These are phyloP conservation scores for Trichoderma brevicompactum DNA, from an alignment of 2,329 filamentous ascomycete species.

Conservation along the genomic window DNA sequence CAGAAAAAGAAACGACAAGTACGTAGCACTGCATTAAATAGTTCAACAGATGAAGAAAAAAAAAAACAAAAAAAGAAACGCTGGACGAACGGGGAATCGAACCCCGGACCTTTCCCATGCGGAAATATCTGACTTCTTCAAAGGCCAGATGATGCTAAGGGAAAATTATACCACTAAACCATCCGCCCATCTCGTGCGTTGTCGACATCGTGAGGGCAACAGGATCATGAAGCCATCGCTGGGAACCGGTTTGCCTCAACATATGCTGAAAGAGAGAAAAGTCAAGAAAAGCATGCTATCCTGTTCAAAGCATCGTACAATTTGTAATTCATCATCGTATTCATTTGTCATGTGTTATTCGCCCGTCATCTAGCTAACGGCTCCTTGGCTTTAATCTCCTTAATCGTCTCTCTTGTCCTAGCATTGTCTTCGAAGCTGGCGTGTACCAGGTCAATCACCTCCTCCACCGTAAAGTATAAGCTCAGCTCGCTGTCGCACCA, in stretches of 20 bases:
- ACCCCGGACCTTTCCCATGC: slow-evolving; percentile 31
- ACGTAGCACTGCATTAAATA: neutral
- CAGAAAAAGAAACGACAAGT: neutral
- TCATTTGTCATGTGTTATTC: neutral
- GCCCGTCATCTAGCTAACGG: slow-evolving; percentile 2
- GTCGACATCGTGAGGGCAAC: neutral
- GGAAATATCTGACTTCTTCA: neutral
- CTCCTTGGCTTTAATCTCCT: slow-evolving; percentile 60
- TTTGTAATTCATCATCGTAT: slow-evolving; percentile 1
- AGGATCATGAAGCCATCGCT: slow-evolving; percentile 6
- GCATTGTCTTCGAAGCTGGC: slow-evolving; percentile 68
- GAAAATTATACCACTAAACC: slow-evolving; percentile 31
- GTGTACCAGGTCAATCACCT: slow-evolving; percentile 65
- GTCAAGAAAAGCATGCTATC: too few species aligned
- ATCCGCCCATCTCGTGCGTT: slow-evolving; percentile 21
- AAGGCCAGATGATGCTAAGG: slow-evolving; percentile 23
- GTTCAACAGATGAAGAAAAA: neutral
- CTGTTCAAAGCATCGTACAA: too few species aligned
- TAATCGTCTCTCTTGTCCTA: slow-evolving; percentile 60
- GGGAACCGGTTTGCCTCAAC: neutral
- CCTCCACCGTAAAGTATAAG: slow-evolving; percentile 63
- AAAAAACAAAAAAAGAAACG: neutral
- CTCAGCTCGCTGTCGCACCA: slow-evolving; percentile 70
- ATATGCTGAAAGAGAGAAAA: neutral
- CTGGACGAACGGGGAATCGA: slow-evolving; percentile 32